Evolutionary conservation across 495 filamentous ascomycete species (phyloP).

Genomic region (Hyaloscypha finlandica): DNA sequence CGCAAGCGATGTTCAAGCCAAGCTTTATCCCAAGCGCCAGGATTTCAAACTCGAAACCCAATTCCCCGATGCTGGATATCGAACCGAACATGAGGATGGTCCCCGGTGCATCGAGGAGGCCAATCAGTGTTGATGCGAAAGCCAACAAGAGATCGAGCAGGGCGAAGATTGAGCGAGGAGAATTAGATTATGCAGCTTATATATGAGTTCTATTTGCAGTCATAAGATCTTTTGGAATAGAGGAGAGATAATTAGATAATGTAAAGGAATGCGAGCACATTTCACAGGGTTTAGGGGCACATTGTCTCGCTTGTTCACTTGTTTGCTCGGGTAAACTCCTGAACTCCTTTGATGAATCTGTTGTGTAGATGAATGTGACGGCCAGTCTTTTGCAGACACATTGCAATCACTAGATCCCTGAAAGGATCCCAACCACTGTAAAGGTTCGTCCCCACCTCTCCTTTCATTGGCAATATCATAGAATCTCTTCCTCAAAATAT

Average conservation of each 20-base stretch:
- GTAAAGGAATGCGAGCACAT: conserved; percentile 4
- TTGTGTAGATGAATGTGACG: background rate
- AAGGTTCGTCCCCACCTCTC: no score
- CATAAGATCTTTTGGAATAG: background rate
- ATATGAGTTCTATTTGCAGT: conserved; percentile 11
- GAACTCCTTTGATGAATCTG: background rate
- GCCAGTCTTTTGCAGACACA: background rate
- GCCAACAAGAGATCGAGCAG: conserved; percentile 2
- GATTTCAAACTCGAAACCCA: conserved; percentile 1
- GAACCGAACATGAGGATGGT: conserved; percentile 19
- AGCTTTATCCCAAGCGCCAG: background rate
- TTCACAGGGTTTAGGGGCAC: background rate
- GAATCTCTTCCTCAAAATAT: no score
- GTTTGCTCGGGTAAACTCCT: background rate
- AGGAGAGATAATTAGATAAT: background rate
- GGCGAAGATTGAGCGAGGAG: conserved; percentile 1
- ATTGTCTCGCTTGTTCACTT: background rate
- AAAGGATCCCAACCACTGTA: no score
- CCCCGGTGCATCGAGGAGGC: conserved; percentile 9
- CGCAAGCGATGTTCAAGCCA: background rate
- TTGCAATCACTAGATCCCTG: background rate
- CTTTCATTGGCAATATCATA: no score
- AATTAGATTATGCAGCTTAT: conserved; percentile 19
- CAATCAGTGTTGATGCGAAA: conserved; percentile 21
- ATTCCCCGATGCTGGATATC: conserved; percentile 4